phyloP scores from a whole-genome alignment of 306 rosid species.

The Alnus glutinosa region DNA sequence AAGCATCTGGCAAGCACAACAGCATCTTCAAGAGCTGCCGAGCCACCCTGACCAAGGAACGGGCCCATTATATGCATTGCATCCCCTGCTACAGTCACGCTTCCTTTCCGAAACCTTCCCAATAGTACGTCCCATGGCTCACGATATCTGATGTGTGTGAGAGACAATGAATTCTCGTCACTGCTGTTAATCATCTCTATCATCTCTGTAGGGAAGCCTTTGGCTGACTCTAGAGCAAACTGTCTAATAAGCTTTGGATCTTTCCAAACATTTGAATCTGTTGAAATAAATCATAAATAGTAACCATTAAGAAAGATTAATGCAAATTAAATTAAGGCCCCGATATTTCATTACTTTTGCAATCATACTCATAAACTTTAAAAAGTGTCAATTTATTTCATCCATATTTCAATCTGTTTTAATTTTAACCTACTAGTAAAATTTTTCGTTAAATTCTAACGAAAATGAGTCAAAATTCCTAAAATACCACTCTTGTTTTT shows the following conservation, averaged over 20 bases:
- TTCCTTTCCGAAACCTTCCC: slow-evolving; percentile 37
- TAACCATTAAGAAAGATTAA: too few relatives aligned
- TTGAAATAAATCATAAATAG: neutral
- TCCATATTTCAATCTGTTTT: too few relatives aligned
- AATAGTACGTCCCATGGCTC: slow-evolving; percentile 45
- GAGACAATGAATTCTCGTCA: slow-evolving; percentile 33
- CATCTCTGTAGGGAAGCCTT: slow-evolving; percentile 30
- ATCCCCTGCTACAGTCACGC: slow-evolving; percentile 57
- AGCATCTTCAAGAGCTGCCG: slow-evolving; percentile 56
- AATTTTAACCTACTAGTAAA: too few relatives aligned
- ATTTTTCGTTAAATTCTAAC: too few relatives aligned
- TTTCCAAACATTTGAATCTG: slow-evolving; percentile 38
- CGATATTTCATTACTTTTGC: too few relatives aligned
- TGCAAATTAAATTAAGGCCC: too few relatives aligned
- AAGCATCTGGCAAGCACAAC: slow-evolving; percentile 52
- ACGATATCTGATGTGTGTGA: slow-evolving; percentile 40
- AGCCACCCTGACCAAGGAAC: slow-evolving; percentile 65
- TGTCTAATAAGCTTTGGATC: slow-evolving; percentile 36
- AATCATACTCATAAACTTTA: too few relatives aligned
- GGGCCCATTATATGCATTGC: slow-evolving; percentile 73
- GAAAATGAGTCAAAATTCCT: too few relatives aligned
- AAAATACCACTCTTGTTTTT: too few relatives aligned
- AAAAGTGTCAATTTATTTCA: too few relatives aligned
- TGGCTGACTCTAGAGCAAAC: slow-evolving; percentile 33
- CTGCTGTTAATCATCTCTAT: slow-evolving; percentile 40